Base-by-base conservation (phyloP, 2,329 filamentous ascomycete genomes). In the Epichloe festucae region DNA sequence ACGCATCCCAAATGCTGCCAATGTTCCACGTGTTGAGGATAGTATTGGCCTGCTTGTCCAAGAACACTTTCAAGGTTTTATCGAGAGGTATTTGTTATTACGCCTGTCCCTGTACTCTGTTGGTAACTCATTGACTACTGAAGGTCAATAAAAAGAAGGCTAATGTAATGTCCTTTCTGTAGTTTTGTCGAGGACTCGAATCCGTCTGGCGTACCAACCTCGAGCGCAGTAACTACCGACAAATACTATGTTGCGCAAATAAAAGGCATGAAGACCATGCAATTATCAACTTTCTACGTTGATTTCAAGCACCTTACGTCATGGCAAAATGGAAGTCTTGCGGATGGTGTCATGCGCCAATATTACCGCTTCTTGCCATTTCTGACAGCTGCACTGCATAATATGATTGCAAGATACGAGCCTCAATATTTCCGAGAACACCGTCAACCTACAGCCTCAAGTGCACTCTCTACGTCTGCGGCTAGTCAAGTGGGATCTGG, bases 311-410 rank as follows among this genome's bases (percentile, higher is more conserved):
- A 98, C 67, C 73, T 98, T 34, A 78, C 82, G 52, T 77, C 81
- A 38, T 85, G 84, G 66, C 82, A 86, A 60, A 85, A 90, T 58
- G 87, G 86, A 50, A 83, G 86, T 53, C 73, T 98, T 49, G 89
- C 91, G 42, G 84, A 88, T 55, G 91, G 89, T 48, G 85, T 97
- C 55, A 85, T 89, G 58, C 84, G 82, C 60, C 86, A 94, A 63
- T 97, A 96, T 73, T 97, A 96, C 68, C 87, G 93, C 58, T 95
- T 95, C 65, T 77, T 94, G 23, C 93, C 93, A 3, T 98, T 93
- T 66, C 79, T 98, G 62, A 89, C 87, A 21, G 82, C 86, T 56
- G 90, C 85, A 27, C 74, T 98, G 43, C 89, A 98, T 71, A 94
- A 89, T 62, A 81, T 95, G 69, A 94, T 98, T 60, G 85, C 88